phyloP scores from a whole-genome alignment of 192 early-diverging fungal species.

The Gamsiella multidivaricata region DNA sequence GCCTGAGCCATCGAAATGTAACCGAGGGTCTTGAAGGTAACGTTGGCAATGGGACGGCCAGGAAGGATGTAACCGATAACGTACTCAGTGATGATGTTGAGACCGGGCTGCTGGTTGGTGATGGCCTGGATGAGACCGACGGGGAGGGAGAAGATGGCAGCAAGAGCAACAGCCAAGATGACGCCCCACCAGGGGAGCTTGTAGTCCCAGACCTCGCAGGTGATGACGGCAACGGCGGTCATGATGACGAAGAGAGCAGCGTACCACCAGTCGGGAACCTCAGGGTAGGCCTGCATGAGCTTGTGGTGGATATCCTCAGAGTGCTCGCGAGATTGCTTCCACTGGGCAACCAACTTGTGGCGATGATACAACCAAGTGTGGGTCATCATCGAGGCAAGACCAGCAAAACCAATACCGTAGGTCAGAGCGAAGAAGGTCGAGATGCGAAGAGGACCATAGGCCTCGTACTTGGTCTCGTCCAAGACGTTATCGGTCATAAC shows the following conservation, averaged over 20 bases:
- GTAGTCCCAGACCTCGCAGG: slow-evolving; percentile 36
- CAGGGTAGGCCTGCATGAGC: too few relatives aligned
- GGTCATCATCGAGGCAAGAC: slow-evolving; percentile 63
- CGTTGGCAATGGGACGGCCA: slow-evolving; percentile 61
- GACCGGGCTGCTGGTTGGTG: too few relatives aligned
- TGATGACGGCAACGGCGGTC: slow-evolving; percentile 47
- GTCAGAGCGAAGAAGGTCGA: slow-evolving; percentile 61
- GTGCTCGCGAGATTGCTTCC: too few relatives aligned
- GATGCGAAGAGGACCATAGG: slow-evolving; percentile 61
- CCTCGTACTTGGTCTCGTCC: slow-evolving; percentile 55
- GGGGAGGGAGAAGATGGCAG: slow-evolving; percentile 59
- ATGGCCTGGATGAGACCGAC: slow-evolving; percentile 67
- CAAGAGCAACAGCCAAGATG: slow-evolving; percentile 56
- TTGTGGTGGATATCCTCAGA: too few relatives aligned
- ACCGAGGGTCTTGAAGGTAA: slow-evolving; percentile 70
- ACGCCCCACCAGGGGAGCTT: slow-evolving; percentile 64
- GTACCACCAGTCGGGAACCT: too few relatives aligned
- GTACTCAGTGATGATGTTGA: slow-evolving; percentile 72
- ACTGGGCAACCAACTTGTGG: too few relatives aligned
- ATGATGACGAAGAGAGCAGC: slow-evolving; percentile 49
- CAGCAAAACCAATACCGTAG: slow-evolving; percentile 65
- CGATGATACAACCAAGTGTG: slow-evolving; percentile 72
- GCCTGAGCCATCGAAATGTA: slow-evolving; percentile 77
- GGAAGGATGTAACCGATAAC: slow-evolving; percentile 66
- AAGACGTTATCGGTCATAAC: slow-evolving; percentile 51